Base-by-base conservation (phyloP, 306 rosid species). In the Lathyrus sativus region DNA sequence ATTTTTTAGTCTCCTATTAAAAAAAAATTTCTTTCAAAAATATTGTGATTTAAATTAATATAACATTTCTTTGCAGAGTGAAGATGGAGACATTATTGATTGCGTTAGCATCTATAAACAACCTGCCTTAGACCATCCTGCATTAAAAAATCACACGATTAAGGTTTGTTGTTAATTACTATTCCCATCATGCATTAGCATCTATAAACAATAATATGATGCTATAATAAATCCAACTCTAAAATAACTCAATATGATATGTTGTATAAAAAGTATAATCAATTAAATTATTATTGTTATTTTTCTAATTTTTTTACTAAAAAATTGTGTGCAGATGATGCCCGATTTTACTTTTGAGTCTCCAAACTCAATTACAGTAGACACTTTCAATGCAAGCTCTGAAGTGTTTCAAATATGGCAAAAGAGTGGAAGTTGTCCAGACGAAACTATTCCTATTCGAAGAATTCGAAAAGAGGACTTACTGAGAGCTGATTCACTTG, bases 371-470 rank as follows among this genome's bases (percentile, higher is more conserved):
- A 77, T 69, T 22, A 50, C 13, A 0, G 31, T 15, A 39, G 29
- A 57, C 19, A 46, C 5, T 13, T 62, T 12, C 6, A 11, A 48
- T 0, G 9, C 35, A 8, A 1, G 28, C 1, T 7, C 55, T 12
- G 51, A 9, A 8, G 35, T 72, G 3, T 62, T 63, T 48, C 97
- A 88, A 12, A 70, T 31, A 38, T 91, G 95, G 95, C 92, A 76
- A 0, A 86, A 26, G 62, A 83, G 81, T 68, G 95, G 91, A 74
- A 81, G 78, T 5, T 86, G 97, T 78, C 95, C 95, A 2, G 3
- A 81, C 9, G 92, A 85, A 78, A 86, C 89, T 3, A 13, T 88
- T 45, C 91, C 92, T 11, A 81, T 88, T 28, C 79, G 92, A 11
- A 85, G 90, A 79, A 73, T 86, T 60, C 48, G 3, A 43, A 74